Conservation (phyloP, 2,329 filamentous ascomycete genomes). For the Colletotrichum sidae region DNA sequence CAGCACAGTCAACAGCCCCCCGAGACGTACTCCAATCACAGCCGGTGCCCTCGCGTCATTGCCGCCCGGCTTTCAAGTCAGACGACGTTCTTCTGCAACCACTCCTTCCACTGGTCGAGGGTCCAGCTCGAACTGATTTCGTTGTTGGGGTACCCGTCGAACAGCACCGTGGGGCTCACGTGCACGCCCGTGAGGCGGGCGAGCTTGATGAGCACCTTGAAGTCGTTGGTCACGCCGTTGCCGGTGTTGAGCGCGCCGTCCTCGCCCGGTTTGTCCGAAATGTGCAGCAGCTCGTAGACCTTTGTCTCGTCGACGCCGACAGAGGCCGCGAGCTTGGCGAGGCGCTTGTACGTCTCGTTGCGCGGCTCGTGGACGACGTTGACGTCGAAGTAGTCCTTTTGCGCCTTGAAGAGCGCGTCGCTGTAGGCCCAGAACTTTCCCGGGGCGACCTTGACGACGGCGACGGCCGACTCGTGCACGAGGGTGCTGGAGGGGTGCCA, state of each 20-base stretch:
- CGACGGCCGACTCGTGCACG: conserved; percentile 84
- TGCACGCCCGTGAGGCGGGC: conserved; percentile 84
- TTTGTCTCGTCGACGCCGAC: conserved; percentile 78
- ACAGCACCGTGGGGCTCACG: conserved; percentile 90
- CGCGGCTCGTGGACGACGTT: conserved; percentile 85
- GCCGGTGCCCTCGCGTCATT: conserved; percentile 3
- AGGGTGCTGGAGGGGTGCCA: conserved; percentile 92
- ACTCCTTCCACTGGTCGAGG: conserved; percentile 86
- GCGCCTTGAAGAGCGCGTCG: conserved; percentile 71
- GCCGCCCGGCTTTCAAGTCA: conserved; percentile 41
- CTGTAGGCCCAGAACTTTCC: conserved; percentile 85
- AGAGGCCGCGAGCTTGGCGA: conserved; percentile 77
- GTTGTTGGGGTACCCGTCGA: conserved; percentile 85
- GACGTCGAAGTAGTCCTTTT: conserved; percentile 86
- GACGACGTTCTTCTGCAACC: conserved; percentile 71
- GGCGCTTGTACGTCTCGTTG: conserved; percentile 84
- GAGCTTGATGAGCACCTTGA: conserved; percentile 87
- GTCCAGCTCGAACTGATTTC: conserved; percentile 85
- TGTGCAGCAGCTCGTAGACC: conserved; percentile 75
- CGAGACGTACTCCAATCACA: conserved; percentile 4
- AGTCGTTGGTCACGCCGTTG: conserved; percentile 84
- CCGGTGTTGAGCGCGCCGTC: conserved; percentile 81
- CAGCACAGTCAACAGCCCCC: too few relatives aligned
- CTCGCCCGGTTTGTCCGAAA: conserved; percentile 73
- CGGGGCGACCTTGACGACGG: conserved; percentile 78